phyloP scores from a whole-genome alignment of 2,329 filamentous ascomycete species.

The Leptographium wingfieldii region DNA sequence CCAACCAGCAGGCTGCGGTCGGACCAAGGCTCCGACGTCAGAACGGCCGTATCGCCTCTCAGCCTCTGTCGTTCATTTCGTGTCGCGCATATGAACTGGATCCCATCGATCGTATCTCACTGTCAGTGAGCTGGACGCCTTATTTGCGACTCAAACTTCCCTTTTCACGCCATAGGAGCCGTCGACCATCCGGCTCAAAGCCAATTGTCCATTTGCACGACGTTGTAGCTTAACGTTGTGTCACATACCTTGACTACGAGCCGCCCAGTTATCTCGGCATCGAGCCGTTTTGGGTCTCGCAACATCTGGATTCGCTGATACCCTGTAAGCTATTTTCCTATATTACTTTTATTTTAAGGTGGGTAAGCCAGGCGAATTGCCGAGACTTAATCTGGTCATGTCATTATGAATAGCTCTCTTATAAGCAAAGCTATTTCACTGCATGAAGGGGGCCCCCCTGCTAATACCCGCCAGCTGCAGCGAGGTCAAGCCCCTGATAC shows the following conservation, averaged over 20 bases:
- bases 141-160: not conserved
- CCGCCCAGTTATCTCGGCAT: not conserved
- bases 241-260: not conserved
- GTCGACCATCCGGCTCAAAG: not conserved
- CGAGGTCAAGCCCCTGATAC: not conserved
- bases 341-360: slow-evolving; percentile 1
- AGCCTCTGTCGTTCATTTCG: not conserved
- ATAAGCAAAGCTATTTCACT: not conserved
- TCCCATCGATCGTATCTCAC: not conserved
- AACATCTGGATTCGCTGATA: not conserved
- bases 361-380: slow-evolving; percentile 1
- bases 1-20: not conserved
- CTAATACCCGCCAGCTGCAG: not conserved
- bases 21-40: not conserved
- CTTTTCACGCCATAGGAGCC: not conserved
- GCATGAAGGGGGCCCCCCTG: slow-evolving; percentile 3
- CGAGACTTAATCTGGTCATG: slow-evolving; percentile 2
- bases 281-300: not conserved
- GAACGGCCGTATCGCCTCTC: not conserved
- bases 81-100: not conserved
- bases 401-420: not conserved
- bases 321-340: not conserved
- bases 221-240: too few species aligned
- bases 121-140: not conserved
- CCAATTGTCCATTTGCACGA: too few species aligned